phyloP scores from a whole-genome alignment of 345 rosid species.

The Citrus maxima region DNA sequence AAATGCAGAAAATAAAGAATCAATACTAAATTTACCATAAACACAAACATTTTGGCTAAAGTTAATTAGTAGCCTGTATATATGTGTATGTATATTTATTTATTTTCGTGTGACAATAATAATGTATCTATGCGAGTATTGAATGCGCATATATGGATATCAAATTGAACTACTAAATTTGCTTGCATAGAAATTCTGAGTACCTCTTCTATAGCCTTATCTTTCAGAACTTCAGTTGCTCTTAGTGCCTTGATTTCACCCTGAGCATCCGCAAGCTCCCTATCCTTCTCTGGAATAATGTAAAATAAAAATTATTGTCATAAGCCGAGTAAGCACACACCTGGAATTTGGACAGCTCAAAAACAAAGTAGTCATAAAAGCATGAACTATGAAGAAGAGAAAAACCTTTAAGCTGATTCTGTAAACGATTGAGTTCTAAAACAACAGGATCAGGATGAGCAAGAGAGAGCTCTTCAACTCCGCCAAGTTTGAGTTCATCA shows the following conservation, averaged over 20 bases:
- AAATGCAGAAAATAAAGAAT: conserved; percentile 5
- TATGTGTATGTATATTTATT: background rate
- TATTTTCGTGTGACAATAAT: background rate
- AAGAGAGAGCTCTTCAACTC: conserved; percentile 33
- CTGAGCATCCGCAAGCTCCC: conserved; percentile 48
- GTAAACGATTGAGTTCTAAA: conserved; percentile 60
- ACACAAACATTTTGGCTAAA: background rate
- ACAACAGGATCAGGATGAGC: conserved; percentile 58
- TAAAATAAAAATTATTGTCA: background rate
- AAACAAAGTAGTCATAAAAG: background rate
- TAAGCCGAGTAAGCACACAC: background rate
- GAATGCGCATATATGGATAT: background rate
- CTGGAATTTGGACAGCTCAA: no score
- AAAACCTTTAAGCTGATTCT: conserved; percentile 70
- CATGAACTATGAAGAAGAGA: background rate
- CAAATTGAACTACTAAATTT: background rate
- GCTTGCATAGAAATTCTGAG: background rate
- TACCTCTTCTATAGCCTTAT: conserved; percentile 76
- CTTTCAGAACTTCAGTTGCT: conserved; percentile 61
- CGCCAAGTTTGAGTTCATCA: conserved; percentile 30
- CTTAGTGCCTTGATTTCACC: conserved; percentile 66
- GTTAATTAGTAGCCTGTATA: no score
- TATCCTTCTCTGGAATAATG: conserved; percentile 54
- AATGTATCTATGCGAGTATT: no score
- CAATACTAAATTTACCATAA: background rate